These are phyloP conservation scores for Monosporozyma unispora DNA, from an alignment of 805 yeast species.

Conservation along the genomic window DNA sequence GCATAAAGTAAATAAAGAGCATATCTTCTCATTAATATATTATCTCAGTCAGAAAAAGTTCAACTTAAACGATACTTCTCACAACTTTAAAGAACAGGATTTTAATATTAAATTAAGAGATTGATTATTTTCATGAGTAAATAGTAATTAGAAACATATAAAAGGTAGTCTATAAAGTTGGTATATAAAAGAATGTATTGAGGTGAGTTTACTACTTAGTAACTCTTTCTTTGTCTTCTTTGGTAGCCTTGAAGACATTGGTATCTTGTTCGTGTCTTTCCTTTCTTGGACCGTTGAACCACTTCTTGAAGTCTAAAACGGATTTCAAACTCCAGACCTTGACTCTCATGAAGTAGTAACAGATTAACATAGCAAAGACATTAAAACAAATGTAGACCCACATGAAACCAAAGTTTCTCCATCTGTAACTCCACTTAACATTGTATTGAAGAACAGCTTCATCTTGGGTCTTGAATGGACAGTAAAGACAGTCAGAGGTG, in stretches of 20 bases:
- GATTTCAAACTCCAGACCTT: conserved; percentile 30
- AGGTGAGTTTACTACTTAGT: conserved; percentile 7
- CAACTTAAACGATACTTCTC: no score
- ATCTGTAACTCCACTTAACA: conserved; percentile 39
- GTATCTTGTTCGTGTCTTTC: conserved; percentile 42
- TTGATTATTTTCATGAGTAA: not conserved
- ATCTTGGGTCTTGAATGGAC: conserved; percentile 51
- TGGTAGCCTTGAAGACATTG: conserved; percentile 34
- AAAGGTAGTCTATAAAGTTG: not conserved
- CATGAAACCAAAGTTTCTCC: conserved; percentile 60
- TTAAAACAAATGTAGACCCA: conserved; percentile 37
- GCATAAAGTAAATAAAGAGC: no score
- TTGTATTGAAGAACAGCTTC: conserved; percentile 42
- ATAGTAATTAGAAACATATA: not conserved
- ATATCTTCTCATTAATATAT: no score
- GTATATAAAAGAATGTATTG: not conserved
- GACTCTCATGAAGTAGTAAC: conserved; percentile 33
- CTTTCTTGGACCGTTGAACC: conserved; percentile 36
- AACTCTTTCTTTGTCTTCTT: conserved; percentile 33
- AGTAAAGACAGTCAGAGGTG: conserved; percentile 50
- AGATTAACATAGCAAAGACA: conserved; percentile 31
- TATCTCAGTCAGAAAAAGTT: no score
- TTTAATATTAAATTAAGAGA: no score
- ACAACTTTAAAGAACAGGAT: no score
- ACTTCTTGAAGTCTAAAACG: conserved; percentile 32